Evolutionary conservation across 169 alveolate species (phyloP).

Genomic region (Eimeria brunetti): DNA sequence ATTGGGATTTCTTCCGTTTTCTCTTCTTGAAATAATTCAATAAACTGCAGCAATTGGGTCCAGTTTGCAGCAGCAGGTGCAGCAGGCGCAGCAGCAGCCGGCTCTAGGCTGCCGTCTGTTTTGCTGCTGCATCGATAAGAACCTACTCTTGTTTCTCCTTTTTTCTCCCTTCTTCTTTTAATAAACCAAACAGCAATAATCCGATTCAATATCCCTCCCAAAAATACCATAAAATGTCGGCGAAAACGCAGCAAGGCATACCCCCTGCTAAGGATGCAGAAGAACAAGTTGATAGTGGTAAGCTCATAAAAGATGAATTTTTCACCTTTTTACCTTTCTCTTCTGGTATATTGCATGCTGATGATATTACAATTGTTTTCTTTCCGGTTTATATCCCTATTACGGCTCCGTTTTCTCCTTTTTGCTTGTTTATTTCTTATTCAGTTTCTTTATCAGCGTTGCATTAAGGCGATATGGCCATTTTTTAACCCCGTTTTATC

Average conservation of each 20-base stretch:
- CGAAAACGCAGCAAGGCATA: slow-evolving; percentile 30
- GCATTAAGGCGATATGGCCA: no score
- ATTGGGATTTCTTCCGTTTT: background rate
- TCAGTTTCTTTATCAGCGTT: background rate
- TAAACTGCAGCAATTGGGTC: background rate
- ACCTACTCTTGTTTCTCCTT: no score
- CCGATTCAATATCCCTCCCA: no score
- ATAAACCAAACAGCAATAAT: no score
- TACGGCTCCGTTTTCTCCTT: background rate
- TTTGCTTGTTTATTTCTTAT: background rate
- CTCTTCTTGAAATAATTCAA: background rate
- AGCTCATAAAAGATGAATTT: no score
- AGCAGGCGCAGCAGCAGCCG: no score
- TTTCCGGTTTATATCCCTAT: background rate
- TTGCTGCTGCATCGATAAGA: background rate
- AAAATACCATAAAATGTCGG: slow-evolving; percentile 33
- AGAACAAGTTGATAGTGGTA: slow-evolving; percentile 68
- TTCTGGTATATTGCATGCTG: no score
- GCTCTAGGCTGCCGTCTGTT: slow-evolving; percentile 28
- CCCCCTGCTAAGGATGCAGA: slow-evolving; percentile 60
- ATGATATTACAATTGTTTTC: background rate
- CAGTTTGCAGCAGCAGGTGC: background rate
- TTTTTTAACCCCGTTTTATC: no score
- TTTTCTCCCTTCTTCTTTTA: no score
- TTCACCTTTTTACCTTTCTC: no score